These are phyloP conservation scores for Pseudonectria buxi DNA, from an alignment of 2,329 filamentous ascomycete species.

Conservation along the genomic window DNA sequence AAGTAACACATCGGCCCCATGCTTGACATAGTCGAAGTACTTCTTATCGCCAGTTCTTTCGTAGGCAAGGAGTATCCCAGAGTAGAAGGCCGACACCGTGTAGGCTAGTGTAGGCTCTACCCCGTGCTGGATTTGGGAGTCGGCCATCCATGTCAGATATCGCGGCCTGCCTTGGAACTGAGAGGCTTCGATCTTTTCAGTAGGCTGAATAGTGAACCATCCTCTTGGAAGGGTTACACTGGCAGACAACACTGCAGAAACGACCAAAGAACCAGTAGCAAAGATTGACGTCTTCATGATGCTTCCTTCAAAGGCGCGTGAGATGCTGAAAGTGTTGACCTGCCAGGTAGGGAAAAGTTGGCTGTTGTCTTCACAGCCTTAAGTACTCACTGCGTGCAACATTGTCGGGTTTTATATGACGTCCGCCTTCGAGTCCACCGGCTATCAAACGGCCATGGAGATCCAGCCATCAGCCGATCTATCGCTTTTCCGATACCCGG, in stretches of 20 bases:
- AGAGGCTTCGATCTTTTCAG: constrained; percentile 5
- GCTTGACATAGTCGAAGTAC: constrained; percentile 20
- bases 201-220: constrained; percentile 11
- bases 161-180: constrained; percentile 11
- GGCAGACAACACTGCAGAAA: constrained; percentile 1
- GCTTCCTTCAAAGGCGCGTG: no score
- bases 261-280: not conserved
- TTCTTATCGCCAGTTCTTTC: constrained; percentile 16
- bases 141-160: constrained; percentile 22
- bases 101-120: constrained; percentile 20
- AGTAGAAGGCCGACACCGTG: constrained; percentile 14
- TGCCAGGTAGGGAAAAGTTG: no score
- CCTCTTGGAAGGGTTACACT: constrained; percentile 5
- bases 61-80: constrained; percentile 9
- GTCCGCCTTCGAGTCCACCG: no score
- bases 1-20: constrained; percentile 14
- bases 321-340: no score
- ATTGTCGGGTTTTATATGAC: no score
- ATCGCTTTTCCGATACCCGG: no score
- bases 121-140: constrained; percentile 21
- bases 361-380: no score
- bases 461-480: no score
- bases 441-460: no score
- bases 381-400: no score
- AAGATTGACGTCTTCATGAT: constrained; percentile 4